Conservation (phyloP, 129 eudicot genomes). For the Flaveria trinervia region DNA sequence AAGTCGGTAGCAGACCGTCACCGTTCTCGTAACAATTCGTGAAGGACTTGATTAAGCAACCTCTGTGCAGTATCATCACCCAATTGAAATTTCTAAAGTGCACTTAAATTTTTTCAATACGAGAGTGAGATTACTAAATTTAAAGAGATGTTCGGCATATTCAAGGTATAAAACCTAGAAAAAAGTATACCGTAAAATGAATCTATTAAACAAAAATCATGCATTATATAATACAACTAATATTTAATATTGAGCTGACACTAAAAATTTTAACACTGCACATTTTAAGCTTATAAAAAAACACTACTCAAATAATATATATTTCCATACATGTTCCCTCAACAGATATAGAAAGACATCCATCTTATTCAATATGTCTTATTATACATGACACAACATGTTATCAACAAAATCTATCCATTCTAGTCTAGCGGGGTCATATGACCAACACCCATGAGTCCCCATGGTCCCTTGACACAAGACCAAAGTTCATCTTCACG, state of each 20-base stretch:
- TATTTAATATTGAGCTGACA: constrained; percentile 4
- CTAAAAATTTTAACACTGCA: neutral
- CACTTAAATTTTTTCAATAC: too few relatives aligned
- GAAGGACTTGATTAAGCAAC: too few relatives aligned
- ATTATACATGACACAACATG: constrained; percentile 23
- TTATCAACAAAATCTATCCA: neutral
- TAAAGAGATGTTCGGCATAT: too few relatives aligned
- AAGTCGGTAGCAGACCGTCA: too few relatives aligned
- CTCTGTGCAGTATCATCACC: too few relatives aligned
- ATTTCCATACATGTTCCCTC: constrained; percentile 1
- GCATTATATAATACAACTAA: neutral
- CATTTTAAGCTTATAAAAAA: neutral
- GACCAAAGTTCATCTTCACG: constrained; percentile 18
- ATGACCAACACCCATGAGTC: constrained; percentile 17
- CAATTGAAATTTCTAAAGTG: too few relatives aligned
- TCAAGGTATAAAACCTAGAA: too few relatives aligned
- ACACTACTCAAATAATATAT: neutral
- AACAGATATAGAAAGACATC: constrained; percentile 3
- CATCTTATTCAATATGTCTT: constrained; percentile 9
- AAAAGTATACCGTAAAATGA: too few relatives aligned
- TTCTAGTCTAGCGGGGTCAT: constrained; percentile 2
- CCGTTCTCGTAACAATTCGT: too few relatives aligned
- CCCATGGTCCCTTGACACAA: constrained; percentile 17
- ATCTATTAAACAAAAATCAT: too few relatives aligned
- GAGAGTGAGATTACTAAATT: too few relatives aligned